phyloP scores from a whole-genome alignment of 2,329 filamentous ascomycete species.

The Ophiocordyceps unilateralis region DNA sequence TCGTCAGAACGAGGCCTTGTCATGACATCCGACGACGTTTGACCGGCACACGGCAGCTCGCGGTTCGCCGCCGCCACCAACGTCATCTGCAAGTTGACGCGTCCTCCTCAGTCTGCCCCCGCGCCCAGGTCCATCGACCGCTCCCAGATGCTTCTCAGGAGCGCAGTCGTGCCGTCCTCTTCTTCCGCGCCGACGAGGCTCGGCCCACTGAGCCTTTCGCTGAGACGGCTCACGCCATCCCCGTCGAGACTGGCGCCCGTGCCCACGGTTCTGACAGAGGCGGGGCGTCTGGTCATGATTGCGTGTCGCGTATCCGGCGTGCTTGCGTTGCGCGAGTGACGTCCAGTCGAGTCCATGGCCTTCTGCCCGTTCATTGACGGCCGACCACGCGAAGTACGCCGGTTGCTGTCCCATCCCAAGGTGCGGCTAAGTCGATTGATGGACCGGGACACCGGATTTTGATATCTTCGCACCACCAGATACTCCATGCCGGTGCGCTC shows the following conservation, averaged over 20 bases:
- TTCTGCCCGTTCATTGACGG: conserved; percentile 20
- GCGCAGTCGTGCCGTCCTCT: conserved; percentile 29
- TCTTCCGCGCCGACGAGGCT: conserved; percentile 31
- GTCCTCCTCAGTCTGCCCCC: conserved; percentile 18
- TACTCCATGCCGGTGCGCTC: conserved; percentile 59
- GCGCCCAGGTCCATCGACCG: conserved; percentile 40
- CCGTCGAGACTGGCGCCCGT: conserved; percentile 26
- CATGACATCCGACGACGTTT: background rate
- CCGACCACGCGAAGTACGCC: conserved; percentile 27
- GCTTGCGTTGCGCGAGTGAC: conserved; percentile 22
- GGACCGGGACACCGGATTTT: conserved; percentile 51
- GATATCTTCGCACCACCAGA: conserved; percentile 53
- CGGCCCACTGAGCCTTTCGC: conserved; percentile 28
- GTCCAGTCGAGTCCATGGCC: conserved; percentile 11
- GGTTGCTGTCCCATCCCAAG: conserved; percentile 31
- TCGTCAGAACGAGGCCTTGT: background rate
- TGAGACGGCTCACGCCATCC: conserved; percentile 24
- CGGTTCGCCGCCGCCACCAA: background rate
- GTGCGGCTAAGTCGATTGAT: conserved; percentile 28
- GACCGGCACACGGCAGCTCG: background rate
- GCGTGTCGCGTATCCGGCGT: conserved; percentile 17
- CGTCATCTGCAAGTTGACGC: background rate
- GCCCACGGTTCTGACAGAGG: conserved; percentile 20
- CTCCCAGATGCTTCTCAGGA: conserved; percentile 44
- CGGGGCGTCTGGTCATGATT: conserved; percentile 13